Evolutionary conservation across 2,329 filamentous ascomycete species (phyloP).

Genomic region (Cadophora luteo-olivacea): DNA sequence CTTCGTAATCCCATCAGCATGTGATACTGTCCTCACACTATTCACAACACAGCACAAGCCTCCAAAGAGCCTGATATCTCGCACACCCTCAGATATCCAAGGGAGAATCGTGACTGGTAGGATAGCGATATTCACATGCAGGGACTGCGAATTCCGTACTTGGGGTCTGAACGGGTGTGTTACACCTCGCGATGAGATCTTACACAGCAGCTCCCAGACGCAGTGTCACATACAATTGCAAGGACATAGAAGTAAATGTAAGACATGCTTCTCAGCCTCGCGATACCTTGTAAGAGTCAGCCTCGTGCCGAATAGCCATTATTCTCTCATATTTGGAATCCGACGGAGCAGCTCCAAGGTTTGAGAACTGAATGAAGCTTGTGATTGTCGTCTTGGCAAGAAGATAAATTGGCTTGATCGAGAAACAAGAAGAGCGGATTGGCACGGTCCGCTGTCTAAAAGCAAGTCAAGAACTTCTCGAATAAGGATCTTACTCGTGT

Average conservation of each 20-base stretch:
- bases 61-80: neutral
- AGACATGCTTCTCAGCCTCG: constrained; percentile 3
- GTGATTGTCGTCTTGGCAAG: constrained; percentile 8
- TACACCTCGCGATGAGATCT: constrained; percentile 15
- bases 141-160: constrained; percentile 3
- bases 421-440: constrained; percentile 5
- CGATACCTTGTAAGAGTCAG: neutral
- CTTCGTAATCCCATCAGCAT: neutral
- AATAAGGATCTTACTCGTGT: neutral
- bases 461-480: constrained; percentile 6
- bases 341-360: no score
- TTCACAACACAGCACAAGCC: neutral
- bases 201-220: constrained; percentile 18
- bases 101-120: neutral
- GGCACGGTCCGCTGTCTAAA: constrained; percentile 23
- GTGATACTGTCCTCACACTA: neutral
- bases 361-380: constrained; percentile 14
- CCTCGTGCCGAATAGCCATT: neutral
- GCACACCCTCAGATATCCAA: constrained; percentile 5
- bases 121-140: constrained; percentile 23
- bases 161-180: constrained; percentile 2
- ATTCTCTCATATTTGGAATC: neutral
- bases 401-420: neutral
- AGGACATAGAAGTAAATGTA: neutral
- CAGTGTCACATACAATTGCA: constrained; percentile 4